These are phyloP conservation scores for Sphenostylis stenocarpa DNA, from an alignment of 306 rosid species.

Conservation along the genomic window DNA sequence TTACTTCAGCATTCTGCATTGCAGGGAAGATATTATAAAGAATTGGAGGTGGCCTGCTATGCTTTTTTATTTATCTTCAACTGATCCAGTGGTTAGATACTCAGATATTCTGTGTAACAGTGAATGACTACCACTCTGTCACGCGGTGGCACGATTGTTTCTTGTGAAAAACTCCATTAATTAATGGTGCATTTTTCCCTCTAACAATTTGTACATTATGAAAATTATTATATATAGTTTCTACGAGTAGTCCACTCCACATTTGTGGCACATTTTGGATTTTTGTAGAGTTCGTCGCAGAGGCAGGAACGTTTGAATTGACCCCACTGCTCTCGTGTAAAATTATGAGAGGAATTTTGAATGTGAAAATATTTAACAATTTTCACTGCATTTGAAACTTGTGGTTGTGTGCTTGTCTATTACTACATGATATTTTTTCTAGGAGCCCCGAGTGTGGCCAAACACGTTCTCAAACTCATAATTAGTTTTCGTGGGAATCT, in stretches of 20 bases:
- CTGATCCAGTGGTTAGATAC: not conserved
- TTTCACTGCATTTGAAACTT: not conserved
- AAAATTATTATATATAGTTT: not conserved
- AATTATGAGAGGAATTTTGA: slow-evolving; percentile 22
- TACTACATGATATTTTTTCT: not conserved
- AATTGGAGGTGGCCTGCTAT: slow-evolving; percentile 23
- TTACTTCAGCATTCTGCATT: slow-evolving; percentile 5
- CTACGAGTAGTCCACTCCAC: not conserved
- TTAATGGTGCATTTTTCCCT: slow-evolving; percentile 4
- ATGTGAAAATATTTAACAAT: not conserved
- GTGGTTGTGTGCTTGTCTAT: not conserved
- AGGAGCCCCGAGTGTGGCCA: too few relatives aligned
- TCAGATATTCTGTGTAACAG: not conserved
- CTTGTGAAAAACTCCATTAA: slow-evolving; percentile 9
- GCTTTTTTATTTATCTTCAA: slow-evolving; percentile 15
- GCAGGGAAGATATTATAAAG: slow-evolving; percentile 28
- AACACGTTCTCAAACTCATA: too few relatives aligned
- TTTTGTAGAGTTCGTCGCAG: slow-evolving; percentile 10
- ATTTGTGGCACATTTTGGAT: not conserved
- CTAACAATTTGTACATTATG: slow-evolving; percentile 20
- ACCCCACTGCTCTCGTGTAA: not conserved
- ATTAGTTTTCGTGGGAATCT: too few relatives aligned
- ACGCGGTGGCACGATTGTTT: not conserved
- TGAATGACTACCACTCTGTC: not conserved
- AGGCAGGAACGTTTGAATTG: slow-evolving; percentile 4